Conservation (phyloP, 2,329 filamentous ascomycete genomes). For the Claviceps arundinis region DNA sequence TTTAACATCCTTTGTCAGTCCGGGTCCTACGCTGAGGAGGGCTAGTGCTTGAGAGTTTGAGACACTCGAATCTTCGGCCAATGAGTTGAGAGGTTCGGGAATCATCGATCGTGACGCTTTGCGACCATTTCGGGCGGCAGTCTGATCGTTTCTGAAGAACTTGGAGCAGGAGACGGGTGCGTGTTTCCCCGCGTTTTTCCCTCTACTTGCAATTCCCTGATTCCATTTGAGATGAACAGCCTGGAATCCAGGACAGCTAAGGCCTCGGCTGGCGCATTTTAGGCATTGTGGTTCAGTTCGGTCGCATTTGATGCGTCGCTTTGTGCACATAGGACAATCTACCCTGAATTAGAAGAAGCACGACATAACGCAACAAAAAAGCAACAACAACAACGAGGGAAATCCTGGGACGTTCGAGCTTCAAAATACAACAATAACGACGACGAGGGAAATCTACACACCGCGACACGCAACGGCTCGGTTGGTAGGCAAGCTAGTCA, state of each 20-base stretch:
- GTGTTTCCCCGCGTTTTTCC: constrained; percentile 8
- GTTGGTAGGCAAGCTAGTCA: constrained; percentile 8
- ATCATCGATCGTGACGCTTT: neutral
- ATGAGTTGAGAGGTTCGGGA: neutral
- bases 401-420: too few relatives aligned
- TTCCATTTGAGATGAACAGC: constrained; percentile 9
- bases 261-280: constrained; percentile 10
- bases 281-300: constrained; percentile 9
- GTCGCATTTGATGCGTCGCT: constrained; percentile 11
- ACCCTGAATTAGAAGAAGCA: neutral
- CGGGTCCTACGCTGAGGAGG: neutral
- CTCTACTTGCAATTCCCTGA: constrained; percentile 12
- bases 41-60: neutral
- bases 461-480: constrained; percentile 9
- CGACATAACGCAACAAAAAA: too few relatives aligned
- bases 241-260: constrained; percentile 10
- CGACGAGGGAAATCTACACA: neutral
- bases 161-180: constrained; percentile 2
- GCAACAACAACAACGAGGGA: too few relatives aligned
- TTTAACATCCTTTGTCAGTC: neutral
- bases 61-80: neutral
- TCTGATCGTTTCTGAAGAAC: neutral
- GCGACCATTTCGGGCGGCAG: neutral
- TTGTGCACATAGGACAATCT: constrained; percentile 11
- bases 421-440: too few relatives aligned